A percentile compares a stretch with the other conserved stretches of the same genome.
Evolutionary conservation across 2,329 filamentous ascomycete genomes (phyloP).

Genomic region (Hypoxylon sp.): DNA sequence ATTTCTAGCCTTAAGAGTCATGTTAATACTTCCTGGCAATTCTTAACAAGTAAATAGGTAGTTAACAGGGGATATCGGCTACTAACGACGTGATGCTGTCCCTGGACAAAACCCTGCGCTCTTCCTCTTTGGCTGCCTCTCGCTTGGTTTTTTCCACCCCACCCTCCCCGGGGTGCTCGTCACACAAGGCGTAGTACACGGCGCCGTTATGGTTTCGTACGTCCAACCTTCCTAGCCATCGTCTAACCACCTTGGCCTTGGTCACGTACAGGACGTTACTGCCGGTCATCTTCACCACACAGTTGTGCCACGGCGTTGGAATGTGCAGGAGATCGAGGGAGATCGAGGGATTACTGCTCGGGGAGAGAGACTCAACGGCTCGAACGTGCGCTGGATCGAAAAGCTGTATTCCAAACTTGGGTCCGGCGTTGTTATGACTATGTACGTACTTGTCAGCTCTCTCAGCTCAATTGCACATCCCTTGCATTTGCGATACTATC

Average conservation of each 20-base stretch:
- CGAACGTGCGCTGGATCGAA: constrained; percentile 50
- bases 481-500: not conserved
- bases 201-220: constrained; percentile 11
- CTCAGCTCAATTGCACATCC: not conserved
- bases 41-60: not conserved
- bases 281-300: constrained; percentile 47
- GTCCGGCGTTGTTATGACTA: constrained; percentile 54
- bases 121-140: constrained; percentile 7
- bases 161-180: not conserved
- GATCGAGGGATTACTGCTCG: constrained; percentile 18
- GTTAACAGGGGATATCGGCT: not conserved
- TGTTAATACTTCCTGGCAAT: constrained; percentile 5
- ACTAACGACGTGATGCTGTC: constrained; percentile 20
- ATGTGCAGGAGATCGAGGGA: constrained; percentile 48
- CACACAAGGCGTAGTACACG: constrained; percentile 21
- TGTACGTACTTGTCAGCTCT: constrained; percentile 13
- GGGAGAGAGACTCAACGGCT: constrained; percentile 39
- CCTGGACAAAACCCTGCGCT: not conserved
- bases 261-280: constrained; percentile 33
- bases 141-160: not conserved
- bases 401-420: constrained; percentile 56
- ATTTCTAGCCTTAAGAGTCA: constrained; percentile 21
- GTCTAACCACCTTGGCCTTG: constrained; percentile 38
- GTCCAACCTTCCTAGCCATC: constrained; percentile 31
- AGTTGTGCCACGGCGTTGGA: constrained; percentile 59